Percentiles rank a stretch among this genome's conserved stretches.
phyloP scores from a whole-genome alignment of 2,329 filamentous ascomycete genomes.

The Verticillium tricorpus region DNA sequence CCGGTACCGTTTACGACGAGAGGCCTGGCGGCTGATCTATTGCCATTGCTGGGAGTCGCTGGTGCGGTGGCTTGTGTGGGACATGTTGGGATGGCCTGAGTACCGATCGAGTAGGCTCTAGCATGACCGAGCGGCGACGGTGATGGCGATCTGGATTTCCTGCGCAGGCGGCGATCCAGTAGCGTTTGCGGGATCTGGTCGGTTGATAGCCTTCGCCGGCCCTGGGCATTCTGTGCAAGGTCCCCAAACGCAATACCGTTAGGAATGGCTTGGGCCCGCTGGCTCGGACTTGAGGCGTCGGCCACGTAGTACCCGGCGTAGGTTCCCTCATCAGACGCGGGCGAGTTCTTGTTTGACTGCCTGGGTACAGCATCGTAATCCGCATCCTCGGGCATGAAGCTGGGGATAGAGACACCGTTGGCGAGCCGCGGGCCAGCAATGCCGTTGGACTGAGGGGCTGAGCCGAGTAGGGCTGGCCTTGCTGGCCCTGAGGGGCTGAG shows the following conservation, averaged over 20 bases:
- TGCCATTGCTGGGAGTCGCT: slow-evolving; percentile 32
- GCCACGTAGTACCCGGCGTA: slow-evolving; percentile 33
- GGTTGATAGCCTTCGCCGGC: slow-evolving; percentile 42
- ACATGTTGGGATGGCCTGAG: slow-evolving; percentile 14
- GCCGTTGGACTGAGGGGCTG: neutral
- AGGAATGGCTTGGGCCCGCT: slow-evolving; percentile 19
- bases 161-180: slow-evolving; percentile 47
- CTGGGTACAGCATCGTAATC: slow-evolving; percentile 42
- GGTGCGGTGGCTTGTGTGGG: slow-evolving; percentile 33
- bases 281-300: slow-evolving; percentile 21
- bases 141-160: slow-evolving; percentile 52
- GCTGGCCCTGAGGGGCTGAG: slow-evolving; percentile 16
- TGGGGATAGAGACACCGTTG: slow-evolving; percentile 49
- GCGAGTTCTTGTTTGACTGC: slow-evolving; percentile 35
- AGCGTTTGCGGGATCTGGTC: slow-evolving; percentile 51
- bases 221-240: slow-evolving; percentile 31
- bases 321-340: slow-evolving; percentile 42
- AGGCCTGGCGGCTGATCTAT: slow-evolving; percentile 34
- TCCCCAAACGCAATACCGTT: slow-evolving; percentile 46
- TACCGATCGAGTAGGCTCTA: slow-evolving; percentile 37
- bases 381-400: slow-evolving; percentile 51
- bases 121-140: slow-evolving; percentile 51
- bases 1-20: slow-evolving; percentile 52
- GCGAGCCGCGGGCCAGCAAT: slow-evolving; percentile 26
- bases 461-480: slow-evolving; percentile 8